These are phyloP conservation scores for Calonectria fujianensis DNA, from an alignment of 2,329 filamentous ascomycete species.

Conservation along the genomic window DNA sequence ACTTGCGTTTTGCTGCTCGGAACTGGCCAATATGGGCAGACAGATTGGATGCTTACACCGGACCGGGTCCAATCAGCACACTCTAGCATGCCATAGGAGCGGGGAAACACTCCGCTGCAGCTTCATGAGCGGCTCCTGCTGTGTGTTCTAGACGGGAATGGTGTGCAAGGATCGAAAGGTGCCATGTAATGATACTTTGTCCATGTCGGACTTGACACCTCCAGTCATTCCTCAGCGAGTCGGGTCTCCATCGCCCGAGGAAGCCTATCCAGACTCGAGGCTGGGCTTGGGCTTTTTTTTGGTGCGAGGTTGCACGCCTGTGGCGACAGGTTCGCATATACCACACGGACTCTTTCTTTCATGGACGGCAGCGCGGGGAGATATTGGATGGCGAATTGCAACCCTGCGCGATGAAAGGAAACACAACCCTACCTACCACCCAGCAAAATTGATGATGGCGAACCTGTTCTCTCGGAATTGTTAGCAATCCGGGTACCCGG, in stretches of 20 bases:
- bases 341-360: slow-evolving; percentile 17
- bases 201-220: slow-evolving; percentile 13
- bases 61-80: slow-evolving; percentile 41
- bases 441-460: background rate
- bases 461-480: slow-evolving; percentile 42
- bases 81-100: slow-evolving; percentile 27
- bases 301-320: background rate
- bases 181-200: slow-evolving; percentile 32
- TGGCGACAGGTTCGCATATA: slow-evolving; percentile 20
- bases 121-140: slow-evolving; percentile 34
- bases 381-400: background rate
- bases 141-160: slow-evolving; percentile 34
- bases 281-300: background rate
- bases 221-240: background rate
- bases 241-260: slow-evolving; percentile 12
- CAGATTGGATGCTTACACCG: slow-evolving; percentile 43
- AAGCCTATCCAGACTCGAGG: slow-evolving; percentile 1
- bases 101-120: slow-evolving; percentile 35
- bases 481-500: slow-evolving; percentile 42
- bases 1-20: slow-evolving; percentile 31
- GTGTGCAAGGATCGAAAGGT: slow-evolving; percentile 35
- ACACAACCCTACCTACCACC: background rate
- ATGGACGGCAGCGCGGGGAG: background rate
- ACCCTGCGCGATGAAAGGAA: background rate
- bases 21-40: slow-evolving; percentile 34